phyloP scores from a whole-genome alignment of 768 basidiomycete genomes.

The Lactarius vividus region DNA sequence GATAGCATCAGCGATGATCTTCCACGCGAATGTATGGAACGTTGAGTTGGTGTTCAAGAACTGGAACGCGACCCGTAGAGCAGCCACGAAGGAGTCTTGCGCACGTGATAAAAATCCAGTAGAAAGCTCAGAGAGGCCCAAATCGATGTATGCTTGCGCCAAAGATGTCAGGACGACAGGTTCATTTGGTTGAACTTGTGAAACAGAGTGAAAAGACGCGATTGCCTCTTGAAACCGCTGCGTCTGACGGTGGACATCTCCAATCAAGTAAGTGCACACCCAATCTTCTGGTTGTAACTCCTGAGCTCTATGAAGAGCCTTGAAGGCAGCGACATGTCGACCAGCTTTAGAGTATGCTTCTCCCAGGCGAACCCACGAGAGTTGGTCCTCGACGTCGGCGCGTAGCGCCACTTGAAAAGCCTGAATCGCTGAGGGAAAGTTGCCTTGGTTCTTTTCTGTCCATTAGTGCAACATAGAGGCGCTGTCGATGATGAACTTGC shows the following conservation, averaged over 20 bases:
- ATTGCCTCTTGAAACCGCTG: constrained; percentile 78
- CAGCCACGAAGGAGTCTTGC: constrained; percentile 64
- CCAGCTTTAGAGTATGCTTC: constrained; percentile 90
- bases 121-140: constrained; percentile 60
- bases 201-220: constrained; percentile 54
- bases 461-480: constrained; percentile 15
- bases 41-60: constrained; percentile 54
- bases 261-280: constrained; percentile 81
- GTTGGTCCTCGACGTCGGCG: constrained; percentile 69
- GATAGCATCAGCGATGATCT: constrained; percentile 73
- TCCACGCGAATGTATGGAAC: constrained; percentile 79
- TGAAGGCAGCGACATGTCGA: constrained; percentile 83
- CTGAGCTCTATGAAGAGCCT: constrained; percentile 74
- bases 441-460: constrained; percentile 54
- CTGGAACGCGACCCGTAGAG: constrained; percentile 51
- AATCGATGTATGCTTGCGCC: constrained; percentile 66
- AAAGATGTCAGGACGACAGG: constrained; percentile 69
- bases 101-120: constrained; percentile 76
- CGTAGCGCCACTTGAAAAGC: constrained; percentile 85
- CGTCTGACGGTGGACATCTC: constrained; percentile 76
- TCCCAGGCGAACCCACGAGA: constrained; percentile 88
- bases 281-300: constrained; percentile 77
- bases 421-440: constrained; percentile 73
- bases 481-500: constrained; percentile 43
- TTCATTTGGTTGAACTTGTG: constrained; percentile 58